These are phyloP conservation scores for Kodamaea sp. DNA, from an alignment of 1,139 yeast genomes.

Conservation along the genomic window DNA sequence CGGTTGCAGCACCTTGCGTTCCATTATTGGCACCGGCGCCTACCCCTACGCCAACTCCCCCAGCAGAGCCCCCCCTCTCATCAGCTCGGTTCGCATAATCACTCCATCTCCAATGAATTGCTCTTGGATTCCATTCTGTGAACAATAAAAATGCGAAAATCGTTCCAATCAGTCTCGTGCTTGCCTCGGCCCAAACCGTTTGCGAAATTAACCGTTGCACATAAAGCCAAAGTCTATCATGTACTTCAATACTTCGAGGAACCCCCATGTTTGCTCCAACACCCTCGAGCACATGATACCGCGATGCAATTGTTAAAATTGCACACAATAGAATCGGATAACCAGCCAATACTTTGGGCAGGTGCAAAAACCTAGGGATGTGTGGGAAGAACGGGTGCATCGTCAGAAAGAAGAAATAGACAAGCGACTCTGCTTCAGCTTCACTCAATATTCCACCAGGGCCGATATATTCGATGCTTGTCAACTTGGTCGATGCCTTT, in stretches of 20 bases:
- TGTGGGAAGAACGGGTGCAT: constrained; percentile 91
- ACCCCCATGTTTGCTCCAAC: constrained; percentile 26
- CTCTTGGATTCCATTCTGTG: constrained; percentile 94
- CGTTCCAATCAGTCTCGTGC: constrained; percentile 83
- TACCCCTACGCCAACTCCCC: constrained; percentile 6
- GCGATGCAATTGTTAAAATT: constrained; percentile 70
- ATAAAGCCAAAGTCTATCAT: constrained; percentile 77
- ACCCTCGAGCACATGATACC: constrained; percentile 60
- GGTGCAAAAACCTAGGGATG: constrained; percentile 70
- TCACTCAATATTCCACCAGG: constrained; percentile 60
- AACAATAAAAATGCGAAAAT: constrained; percentile 80
- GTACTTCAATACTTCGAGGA: constrained; percentile 58
- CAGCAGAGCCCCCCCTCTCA: constrained; percentile 22
- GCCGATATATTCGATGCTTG: constrained; percentile 61
- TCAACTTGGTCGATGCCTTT: constrained; percentile 46
- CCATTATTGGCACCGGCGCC: background rate
- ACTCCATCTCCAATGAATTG: constrained; percentile 84
- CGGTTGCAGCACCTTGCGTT: constrained; percentile 10
- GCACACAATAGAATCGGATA: constrained; percentile 82
- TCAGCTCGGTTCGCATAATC: constrained; percentile 75
- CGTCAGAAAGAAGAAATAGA: constrained; percentile 65
- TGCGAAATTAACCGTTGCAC: constrained; percentile 80
- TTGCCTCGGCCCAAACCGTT: constrained; percentile 93
- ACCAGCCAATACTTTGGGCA: constrained; percentile 62
- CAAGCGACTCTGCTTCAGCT: constrained; percentile 60